phyloP scores from a whole-genome alignment of 1,284 basidiomycete species.

The Ceratobasidium sp. region DNA sequence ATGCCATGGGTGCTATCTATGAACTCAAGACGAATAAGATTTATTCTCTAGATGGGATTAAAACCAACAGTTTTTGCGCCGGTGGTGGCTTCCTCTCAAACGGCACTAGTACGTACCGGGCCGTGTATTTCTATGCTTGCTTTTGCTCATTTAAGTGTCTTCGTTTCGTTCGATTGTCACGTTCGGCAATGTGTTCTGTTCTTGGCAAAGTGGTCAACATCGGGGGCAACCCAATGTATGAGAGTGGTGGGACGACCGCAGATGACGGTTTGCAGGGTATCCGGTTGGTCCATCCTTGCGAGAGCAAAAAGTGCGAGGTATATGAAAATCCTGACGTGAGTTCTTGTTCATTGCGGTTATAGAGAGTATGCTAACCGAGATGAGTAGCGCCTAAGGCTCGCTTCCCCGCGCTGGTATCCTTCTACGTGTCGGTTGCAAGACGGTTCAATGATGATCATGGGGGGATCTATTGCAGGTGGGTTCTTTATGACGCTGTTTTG shows the following conservation, averaged over 20 bases:
- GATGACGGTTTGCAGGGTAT: conserved; percentile 60
- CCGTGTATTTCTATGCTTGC: too few species aligned
- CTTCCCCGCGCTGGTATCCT: conserved; percentile 64
- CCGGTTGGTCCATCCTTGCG: conserved; percentile 62
- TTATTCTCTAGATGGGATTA: too few species aligned
- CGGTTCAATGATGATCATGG: conserved; percentile 54
- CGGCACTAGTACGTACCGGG: too few species aligned
- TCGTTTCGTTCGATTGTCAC: too few species aligned
- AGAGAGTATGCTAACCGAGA: conserved; percentile 59
- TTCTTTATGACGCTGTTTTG: not conserved
- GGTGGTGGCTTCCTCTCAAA: too few species aligned
- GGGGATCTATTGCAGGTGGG: conserved; percentile 50
- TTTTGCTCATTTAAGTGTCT: too few species aligned
- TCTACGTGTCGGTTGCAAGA: conserved; percentile 53
- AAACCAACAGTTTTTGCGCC: too few species aligned
- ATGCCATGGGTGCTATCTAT: conserved; percentile 83
- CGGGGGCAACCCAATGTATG: not conserved
- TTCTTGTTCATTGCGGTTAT: conserved; percentile 62
- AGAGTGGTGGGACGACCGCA: not conserved
- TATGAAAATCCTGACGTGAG: conserved; percentile 71
- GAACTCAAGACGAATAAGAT: conserved; percentile 61
- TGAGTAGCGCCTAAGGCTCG: conserved; percentile 58
- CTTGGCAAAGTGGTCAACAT: not conserved
- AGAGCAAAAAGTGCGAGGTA: conserved; percentile 68
- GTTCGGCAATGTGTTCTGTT: conserved; percentile 46